Base-by-base conservation (phyloP, 2,329 filamentous ascomycete species). In the Exophiala xenobiotica region DNA sequence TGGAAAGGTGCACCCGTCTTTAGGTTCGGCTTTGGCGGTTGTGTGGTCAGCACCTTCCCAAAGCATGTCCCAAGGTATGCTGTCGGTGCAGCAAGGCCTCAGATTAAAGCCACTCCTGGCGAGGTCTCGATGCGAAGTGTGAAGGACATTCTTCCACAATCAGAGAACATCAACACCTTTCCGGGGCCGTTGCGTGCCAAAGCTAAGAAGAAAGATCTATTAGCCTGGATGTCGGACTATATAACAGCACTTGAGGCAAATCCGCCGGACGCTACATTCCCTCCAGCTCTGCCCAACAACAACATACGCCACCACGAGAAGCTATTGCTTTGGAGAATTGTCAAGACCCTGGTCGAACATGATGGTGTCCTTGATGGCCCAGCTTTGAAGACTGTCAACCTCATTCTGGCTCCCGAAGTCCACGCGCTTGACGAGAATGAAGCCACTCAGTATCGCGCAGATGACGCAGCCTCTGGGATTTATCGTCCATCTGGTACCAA, bases 1-100 rank as follows among this genome's bases (percentile, higher is more conserved):
- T 99, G 93, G 93, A 90, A 87, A 70, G 95, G 95, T 2, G 80
- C 82, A 9, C 93, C 95, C 0, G 79, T 96, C 9, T 86, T 97
- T 63, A 81, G 81, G 1, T 99, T 95, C 86, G 90, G 90, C 2
- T 83, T 95, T 42, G 91, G 90, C 16, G 93, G 93, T 9, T 81
- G 82, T 1, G 74, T 96, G 8, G 78, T 95, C 2, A 90, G 87
- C 1, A 89, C 85, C 37, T 96, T 97, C 64, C 93, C 95, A 0
- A 90, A 88, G 66, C 87, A 92, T 59, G 82, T 93, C 26, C 91
- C 92, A 11, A 84, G 91, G 40, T 97, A 96, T 69, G 83, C 85
- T 20, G 84, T 88, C 58, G 87, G 84, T 43, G 82, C 86, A 60
- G 76, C 79, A 16, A 70, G 80, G 6, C 90, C 92, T 0, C 87